Evolutionary conservation across 1,139 yeast genomes (phyloP).

Genomic region (Geotrichum histeridarum): DNA sequence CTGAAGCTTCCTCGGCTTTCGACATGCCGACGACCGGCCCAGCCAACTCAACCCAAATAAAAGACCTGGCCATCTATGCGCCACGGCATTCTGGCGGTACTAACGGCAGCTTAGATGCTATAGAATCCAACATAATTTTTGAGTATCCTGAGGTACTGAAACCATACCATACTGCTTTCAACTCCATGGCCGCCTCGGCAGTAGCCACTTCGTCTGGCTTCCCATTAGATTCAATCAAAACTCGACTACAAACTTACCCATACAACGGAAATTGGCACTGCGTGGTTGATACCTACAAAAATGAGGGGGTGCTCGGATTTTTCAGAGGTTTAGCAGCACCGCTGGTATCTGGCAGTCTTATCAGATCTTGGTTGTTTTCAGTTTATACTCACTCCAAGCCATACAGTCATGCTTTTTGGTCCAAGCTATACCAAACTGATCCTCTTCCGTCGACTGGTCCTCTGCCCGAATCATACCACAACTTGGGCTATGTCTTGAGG

Average conservation of each 20-base stretch:
- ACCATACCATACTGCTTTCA: slow-evolving; percentile 54
- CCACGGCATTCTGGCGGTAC: not conserved
- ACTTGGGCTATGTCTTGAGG: slow-evolving; percentile 36
- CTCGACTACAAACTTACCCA: slow-evolving; percentile 76
- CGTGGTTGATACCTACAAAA: slow-evolving; percentile 48
- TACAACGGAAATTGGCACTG: slow-evolving; percentile 59
- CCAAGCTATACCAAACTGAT: slow-evolving; percentile 21
- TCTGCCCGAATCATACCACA: not conserved
- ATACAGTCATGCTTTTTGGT: slow-evolving; percentile 26
- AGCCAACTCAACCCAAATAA: not conserved
- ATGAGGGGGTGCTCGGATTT: slow-evolving; percentile 67
- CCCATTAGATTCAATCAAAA: slow-evolving; percentile 80
- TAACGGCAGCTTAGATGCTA: not conserved
- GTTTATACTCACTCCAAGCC: slow-evolving; percentile 60
- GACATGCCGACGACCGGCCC: too few species aligned
- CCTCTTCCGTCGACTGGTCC: slow-evolving; percentile 3
- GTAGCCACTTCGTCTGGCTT: slow-evolving; percentile 69
- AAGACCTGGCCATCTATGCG: too few species aligned
- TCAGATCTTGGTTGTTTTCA: slow-evolving; percentile 48
- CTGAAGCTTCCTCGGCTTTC: too few species aligned
- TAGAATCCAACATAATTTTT: slow-evolving; percentile 5
- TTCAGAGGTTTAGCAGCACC: slow-evolving; percentile 49
- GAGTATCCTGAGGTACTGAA: slow-evolving; percentile 43
- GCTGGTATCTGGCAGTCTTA: slow-evolving; percentile 28
- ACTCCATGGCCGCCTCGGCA: slow-evolving; percentile 61